These are phyloP conservation scores for Hypoxylon lienhwacheense DNA, from an alignment of 495 filamentous ascomycete species.

Conservation along the genomic window DNA sequence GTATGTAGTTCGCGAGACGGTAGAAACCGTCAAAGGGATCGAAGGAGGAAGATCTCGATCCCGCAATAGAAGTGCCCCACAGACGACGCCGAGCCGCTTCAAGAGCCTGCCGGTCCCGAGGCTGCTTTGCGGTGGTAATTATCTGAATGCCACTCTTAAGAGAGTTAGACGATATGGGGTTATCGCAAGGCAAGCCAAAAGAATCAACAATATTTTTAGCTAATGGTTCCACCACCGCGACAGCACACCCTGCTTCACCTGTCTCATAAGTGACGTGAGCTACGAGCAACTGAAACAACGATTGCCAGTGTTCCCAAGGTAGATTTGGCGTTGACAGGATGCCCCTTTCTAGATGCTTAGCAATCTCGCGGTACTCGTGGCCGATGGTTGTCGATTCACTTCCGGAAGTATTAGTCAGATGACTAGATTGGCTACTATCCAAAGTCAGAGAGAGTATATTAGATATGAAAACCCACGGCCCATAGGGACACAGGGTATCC, in stretches of 20 bases:
- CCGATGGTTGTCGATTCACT: conserved; percentile 45
- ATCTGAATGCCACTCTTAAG: conserved; percentile 42
- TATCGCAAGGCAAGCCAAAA: neutral
- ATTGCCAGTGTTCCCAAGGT: conserved; percentile 58
- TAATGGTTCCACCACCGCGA: conserved; percentile 70
- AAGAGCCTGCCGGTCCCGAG: conserved; percentile 57
- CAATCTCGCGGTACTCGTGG: conserved; percentile 68
- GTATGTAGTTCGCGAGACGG: conserved; percentile 49
- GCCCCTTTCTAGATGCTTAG: conserved; percentile 67
- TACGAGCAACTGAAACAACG: conserved; percentile 60
- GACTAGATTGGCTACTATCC: conserved; percentile 39
- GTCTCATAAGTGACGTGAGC: conserved; percentile 63
- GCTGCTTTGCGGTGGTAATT: conserved; percentile 46
- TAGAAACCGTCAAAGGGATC: conserved; percentile 67
- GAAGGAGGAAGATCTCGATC: conserved; percentile 48
- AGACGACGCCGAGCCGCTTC: conserved; percentile 60
- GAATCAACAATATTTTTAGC: conserved; percentile 53
- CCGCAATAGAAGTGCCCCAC: conserved; percentile 57
- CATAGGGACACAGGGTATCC: conserved; percentile 44
- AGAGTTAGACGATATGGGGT: conserved; percentile 17
- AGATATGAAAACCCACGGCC: conserved; percentile 48
- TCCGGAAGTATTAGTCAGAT: conserved; percentile 38
- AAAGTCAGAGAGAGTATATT: conserved; percentile 34
- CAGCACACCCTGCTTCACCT: conserved; percentile 63
- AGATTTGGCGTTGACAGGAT: conserved; percentile 51